phyloP scores from a whole-genome alignment of 2,329 filamentous ascomycete genomes.

The Tolypocladium guangdongense region DNA sequence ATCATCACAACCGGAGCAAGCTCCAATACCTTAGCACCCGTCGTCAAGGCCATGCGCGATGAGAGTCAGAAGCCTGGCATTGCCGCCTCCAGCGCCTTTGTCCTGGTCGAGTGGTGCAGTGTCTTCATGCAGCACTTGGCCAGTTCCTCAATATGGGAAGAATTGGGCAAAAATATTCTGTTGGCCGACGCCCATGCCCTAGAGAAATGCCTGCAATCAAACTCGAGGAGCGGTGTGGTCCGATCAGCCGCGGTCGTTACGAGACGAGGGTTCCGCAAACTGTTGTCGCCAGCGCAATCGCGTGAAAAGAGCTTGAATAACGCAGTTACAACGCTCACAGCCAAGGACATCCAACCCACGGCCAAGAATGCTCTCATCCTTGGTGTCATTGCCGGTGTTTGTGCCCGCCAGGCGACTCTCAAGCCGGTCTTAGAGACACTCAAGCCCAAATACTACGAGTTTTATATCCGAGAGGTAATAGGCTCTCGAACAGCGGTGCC shows the following conservation, averaged over 20 bases:
- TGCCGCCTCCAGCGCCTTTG: constrained; percentile 71
- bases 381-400: constrained; percentile 80
- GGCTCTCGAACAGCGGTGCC: constrained; percentile 65
- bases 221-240: constrained; percentile 51
- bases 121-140: constrained; percentile 64
- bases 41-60: constrained; percentile 55
- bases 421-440: constrained; percentile 49
- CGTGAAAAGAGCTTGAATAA: constrained; percentile 50
- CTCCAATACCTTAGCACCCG: constrained; percentile 44
- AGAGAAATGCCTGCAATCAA: constrained; percentile 64
- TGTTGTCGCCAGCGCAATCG: constrained; percentile 48
- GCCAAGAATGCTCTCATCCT: constrained; percentile 67
- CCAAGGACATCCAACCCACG: constrained; percentile 52
- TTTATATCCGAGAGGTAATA: constrained; percentile 77
- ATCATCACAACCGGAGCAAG: constrained; percentile 50
- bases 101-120: constrained; percentile 83
- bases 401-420: constrained; percentile 55
- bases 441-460: constrained; percentile 67
- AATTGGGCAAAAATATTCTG: constrained; percentile 55
- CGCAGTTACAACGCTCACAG: constrained; percentile 55
- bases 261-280: constrained; percentile 65
- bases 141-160: constrained; percentile 50
- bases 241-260: constrained; percentile 68
- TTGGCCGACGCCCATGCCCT: constrained; percentile 60
- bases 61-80: constrained; percentile 71